Percentiles rank a stretch among this genome's conserved stretches.
phyloP scores from a whole-genome alignment of 768 basidiomycete species.

The Boletus eberwhitei region DNA sequence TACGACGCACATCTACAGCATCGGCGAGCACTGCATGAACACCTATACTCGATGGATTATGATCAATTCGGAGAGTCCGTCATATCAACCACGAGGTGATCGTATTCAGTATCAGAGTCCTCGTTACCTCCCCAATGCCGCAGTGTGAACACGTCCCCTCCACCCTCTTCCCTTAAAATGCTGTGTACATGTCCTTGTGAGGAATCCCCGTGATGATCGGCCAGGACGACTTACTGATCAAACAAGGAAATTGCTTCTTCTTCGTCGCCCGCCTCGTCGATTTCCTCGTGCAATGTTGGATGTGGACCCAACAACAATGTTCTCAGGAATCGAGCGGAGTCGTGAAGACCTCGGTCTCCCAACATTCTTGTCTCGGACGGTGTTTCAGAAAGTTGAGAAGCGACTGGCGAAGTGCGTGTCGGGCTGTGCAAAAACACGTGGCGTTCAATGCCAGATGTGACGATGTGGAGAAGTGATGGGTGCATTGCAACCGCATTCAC shows the following conservation, averaged over 20 bases:
- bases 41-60: constrained; percentile 5
- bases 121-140: constrained; percentile 39
- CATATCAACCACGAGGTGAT: constrained; percentile 20
- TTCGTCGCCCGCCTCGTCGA: constrained; percentile 39
- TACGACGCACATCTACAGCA: constrained; percentile 10
- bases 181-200: constrained; percentile 34
- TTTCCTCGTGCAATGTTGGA: constrained; percentile 28
- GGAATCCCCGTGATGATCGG: background rate
- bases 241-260: constrained; percentile 59
- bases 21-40: constrained; percentile 2
- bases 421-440: constrained; percentile 68
- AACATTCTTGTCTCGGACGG: constrained; percentile 47
- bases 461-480: constrained; percentile 61
- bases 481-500: constrained; percentile 74
- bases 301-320: constrained; percentile 31
- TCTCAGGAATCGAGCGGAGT: constrained; percentile 37
- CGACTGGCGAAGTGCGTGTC: constrained; percentile 51
- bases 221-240: constrained; percentile 57
- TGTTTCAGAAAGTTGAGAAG: constrained; percentile 43
- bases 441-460: constrained; percentile 73
- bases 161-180: constrained; percentile 57
- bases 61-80: constrained; percentile 21
- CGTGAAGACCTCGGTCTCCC: constrained; percentile 32
- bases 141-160: constrained; percentile 50
- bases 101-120: constrained; percentile 24